Conservation (phyloP, 495 filamentous ascomycete genomes). For the Hyaloscypha hepaticicola region DNA sequence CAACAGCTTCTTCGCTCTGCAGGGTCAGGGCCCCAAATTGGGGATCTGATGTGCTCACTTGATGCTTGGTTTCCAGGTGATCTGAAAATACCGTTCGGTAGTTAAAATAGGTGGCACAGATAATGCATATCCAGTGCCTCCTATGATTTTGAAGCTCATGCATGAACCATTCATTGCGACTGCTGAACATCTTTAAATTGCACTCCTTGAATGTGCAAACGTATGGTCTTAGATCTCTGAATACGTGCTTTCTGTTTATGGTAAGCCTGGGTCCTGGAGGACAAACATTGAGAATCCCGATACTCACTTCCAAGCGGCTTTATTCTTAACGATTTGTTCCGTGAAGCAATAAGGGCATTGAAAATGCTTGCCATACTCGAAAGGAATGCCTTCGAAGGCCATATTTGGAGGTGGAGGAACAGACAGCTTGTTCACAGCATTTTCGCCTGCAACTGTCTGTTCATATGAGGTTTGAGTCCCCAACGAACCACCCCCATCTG, state of each 20-base stretch:
- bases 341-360: constrained; percentile 40
- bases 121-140: too few species aligned
- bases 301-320: constrained; percentile 37
- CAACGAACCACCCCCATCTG: constrained; percentile 12
- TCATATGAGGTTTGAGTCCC: constrained; percentile 31
- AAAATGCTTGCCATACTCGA: constrained; percentile 32
- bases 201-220: too few species aligned
- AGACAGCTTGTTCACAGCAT: constrained; percentile 8
- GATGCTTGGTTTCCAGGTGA: too few species aligned
- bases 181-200: too few species aligned
- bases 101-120: too few species aligned
- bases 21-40: constrained; percentile 20
- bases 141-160: too few species aligned
- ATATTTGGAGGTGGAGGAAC: constrained; percentile 17
- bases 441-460: constrained; percentile 2
- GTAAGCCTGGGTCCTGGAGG: too few species aligned
- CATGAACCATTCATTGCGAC: too few species aligned
- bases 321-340: constrained; percentile 32
- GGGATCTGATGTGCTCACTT: too few species aligned
- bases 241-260: not conserved
- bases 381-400: constrained; percentile 22
- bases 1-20: constrained; percentile 24
- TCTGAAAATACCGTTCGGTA: too few species aligned
- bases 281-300: not conserved
- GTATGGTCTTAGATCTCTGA: too few species aligned